These are phyloP conservation scores for Rhizopogon hawkerae DNA, from an alignment of 1,284 basidiomycete species.

Conservation along the genomic window DNA sequence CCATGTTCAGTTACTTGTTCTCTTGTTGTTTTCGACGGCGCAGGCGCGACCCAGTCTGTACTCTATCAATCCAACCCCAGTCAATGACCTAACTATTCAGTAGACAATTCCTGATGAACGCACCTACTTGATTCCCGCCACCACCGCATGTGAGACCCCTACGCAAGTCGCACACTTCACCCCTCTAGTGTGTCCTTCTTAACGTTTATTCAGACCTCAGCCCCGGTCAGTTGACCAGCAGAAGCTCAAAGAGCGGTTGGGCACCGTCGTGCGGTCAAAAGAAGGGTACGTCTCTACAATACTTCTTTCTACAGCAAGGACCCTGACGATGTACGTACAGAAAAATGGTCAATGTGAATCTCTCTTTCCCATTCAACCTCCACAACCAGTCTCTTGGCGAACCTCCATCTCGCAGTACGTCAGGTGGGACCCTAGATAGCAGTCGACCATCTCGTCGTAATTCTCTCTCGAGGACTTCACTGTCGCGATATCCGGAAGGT, in stretches of 20 bases:
- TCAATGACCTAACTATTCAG: conserved; percentile 9
- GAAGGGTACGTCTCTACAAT: conserved; percentile 40
- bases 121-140: conserved; percentile 23
- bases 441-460: conserved; percentile 17
- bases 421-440: conserved; percentile 17
- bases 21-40: conserved; percentile 22
- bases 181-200: background rate
- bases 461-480: conserved; percentile 17
- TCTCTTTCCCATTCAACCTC: conserved; percentile 58
- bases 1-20: conserved; percentile 23
- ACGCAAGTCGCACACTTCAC: conserved; percentile 12
- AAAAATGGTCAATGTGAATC: conserved; percentile 66
- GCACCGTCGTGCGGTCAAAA: conserved; percentile 51
- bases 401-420: conserved; percentile 28
- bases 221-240: conserved; percentile 40
- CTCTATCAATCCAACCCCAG: background rate
- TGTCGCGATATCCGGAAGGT: conserved; percentile 17
- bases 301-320: conserved; percentile 4
- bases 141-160: conserved; percentile 20
- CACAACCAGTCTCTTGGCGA: conserved; percentile 40
- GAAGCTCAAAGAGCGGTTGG: conserved; percentile 45
- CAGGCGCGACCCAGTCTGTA: conserved; percentile 15
- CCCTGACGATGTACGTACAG: conserved; percentile 26
- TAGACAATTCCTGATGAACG: conserved; percentile 14
- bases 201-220: conserved; percentile 17